phyloP scores from a whole-genome alignment of 1,284 basidiomycete species.

The Melampsora larici-populina region DNA sequence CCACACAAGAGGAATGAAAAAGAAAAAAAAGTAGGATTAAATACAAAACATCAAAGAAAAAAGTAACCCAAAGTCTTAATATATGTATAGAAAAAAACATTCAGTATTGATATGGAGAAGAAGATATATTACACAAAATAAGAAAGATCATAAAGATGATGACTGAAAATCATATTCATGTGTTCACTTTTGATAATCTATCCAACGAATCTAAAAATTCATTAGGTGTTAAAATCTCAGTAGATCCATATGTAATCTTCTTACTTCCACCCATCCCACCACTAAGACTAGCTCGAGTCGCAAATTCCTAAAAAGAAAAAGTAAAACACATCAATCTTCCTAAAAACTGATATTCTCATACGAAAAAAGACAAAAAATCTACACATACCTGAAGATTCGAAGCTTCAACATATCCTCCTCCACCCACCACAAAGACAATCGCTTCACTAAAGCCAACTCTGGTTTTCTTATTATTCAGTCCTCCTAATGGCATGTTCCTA shows the following conservation, averaged over 20 bases:
- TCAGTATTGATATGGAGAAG: too few relatives aligned
- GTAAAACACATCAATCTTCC: constrained; percentile 8
- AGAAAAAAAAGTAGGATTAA: too few relatives aligned
- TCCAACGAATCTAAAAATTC: constrained; percentile 73
- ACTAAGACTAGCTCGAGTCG: constrained; percentile 41
- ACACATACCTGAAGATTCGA: constrained; percentile 85
- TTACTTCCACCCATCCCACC: constrained; percentile 61
- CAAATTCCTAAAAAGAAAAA: constrained; percentile 34
- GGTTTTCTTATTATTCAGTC: constrained; percentile 56
- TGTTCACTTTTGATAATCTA: constrained; percentile 54
- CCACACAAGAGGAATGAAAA: too few relatives aligned
- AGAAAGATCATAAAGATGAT: too few relatives aligned
- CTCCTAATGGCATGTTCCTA: constrained; percentile 58
- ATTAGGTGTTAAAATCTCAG: constrained; percentile 86
- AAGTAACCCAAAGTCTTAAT: too few relatives aligned
- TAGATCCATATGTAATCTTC: constrained; percentile 88
- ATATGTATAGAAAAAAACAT: too few relatives aligned
- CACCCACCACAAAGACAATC: constrained; percentile 92
- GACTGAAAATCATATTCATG: too few relatives aligned
- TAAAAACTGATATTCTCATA: constrained; percentile 47
- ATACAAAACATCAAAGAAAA: too few relatives aligned
- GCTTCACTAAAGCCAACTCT: constrained; percentile 84
- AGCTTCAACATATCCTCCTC: constrained; percentile 95
- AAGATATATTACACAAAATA: too few relatives aligned
- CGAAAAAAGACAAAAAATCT: constrained; percentile 4